phyloP scores from a whole-genome alignment of 2,329 filamentous ascomycete genomes.

The Mollisiaceae sp. region DNA sequence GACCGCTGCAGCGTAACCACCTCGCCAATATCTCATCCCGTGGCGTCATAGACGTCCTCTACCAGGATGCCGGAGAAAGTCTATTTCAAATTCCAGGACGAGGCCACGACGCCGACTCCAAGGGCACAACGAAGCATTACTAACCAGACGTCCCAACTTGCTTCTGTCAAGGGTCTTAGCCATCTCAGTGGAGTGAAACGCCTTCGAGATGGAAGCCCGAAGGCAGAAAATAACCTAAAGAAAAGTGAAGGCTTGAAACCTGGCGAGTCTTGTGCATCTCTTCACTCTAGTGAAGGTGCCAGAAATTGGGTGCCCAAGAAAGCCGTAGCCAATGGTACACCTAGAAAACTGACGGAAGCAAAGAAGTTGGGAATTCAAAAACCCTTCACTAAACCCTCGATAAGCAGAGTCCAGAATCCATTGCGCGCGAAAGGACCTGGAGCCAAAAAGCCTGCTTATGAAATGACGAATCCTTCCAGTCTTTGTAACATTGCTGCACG shows the following conservation, averaged over 20 bases:
- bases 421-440: conserved; percentile 14
- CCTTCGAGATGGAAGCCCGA: conserved; percentile 29
- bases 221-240: background rate
- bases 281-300: background rate
- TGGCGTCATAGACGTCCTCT: background rate
- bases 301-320: background rate
- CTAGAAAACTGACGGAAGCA: background rate
- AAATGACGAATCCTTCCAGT: conserved; percentile 21
- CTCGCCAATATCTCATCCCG: background rate
- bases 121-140: background rate
- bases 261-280: background rate
- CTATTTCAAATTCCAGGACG: conserved; percentile 45
- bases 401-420: conserved; percentile 2
- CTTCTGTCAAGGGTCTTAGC: background rate
- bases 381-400: background rate
- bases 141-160: background rate
- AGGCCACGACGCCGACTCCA: background rate
- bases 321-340: background rate
- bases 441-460: conserved; percentile 7
- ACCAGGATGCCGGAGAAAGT: conserved; percentile 49
- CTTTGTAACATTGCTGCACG: conserved; percentile 31
- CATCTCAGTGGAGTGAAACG: conserved; percentile 22
- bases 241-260: background rate
- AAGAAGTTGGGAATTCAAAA: background rate
- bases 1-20: background rate